Base-by-base conservation (phyloP, 2,329 filamentous ascomycete species). In the Xylaria sp. region DNA sequence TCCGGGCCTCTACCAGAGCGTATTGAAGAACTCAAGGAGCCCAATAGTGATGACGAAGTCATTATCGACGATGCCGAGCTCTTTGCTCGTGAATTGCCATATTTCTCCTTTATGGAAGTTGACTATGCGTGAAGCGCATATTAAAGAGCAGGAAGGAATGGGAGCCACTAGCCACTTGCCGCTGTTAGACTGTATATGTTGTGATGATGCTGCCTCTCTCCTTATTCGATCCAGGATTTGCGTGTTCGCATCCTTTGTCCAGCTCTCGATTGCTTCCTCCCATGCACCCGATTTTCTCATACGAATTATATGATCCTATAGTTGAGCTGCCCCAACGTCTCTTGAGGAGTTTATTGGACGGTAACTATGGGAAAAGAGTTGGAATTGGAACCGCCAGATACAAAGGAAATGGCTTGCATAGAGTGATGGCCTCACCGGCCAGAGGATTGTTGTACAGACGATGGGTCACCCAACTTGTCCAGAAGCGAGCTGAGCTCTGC, bases 11-110 rank as follows among this genome's bases (percentile, higher is more conserved):
- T 76, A 10, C 76, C 74, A 2, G 77, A 79, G 60, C 73, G 74
- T 12, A 80, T 80, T 56, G 73, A 77, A 60, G 78, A 80, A 62
- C 76, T 79, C 57, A 78, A 77, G 62, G 78, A 80, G 61, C 78
- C 78, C 1, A 75, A 75, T 58, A 77, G 75, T 34, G 77, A 78
- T 23, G 77, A 78, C 54, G 76, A 79, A 63, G 74, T 77, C 60
- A 76, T 77, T 25, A 72, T 77, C 37, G 78, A 79, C 13, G 76
- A 78, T 48, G 70, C 73, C 23, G 77, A 78, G 64, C 20, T 77
- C 10, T 74, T 78, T 48, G 74, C 76, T 28, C 73, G 73, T 23
- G 77, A 80, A 67, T 63, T 80, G 15, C 78, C 78, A 20, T 79
- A 78, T 62, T 80, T 77, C 71, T 77, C 74, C 28, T 73, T 78